A percentile compares a stretch with the other conserved stretches of the same genome.
These are phyloP conservation scores for Botrytis medusae DNA, from an alignment of 2,329 filamentous ascomycete species.

Conservation along the genomic window DNA sequence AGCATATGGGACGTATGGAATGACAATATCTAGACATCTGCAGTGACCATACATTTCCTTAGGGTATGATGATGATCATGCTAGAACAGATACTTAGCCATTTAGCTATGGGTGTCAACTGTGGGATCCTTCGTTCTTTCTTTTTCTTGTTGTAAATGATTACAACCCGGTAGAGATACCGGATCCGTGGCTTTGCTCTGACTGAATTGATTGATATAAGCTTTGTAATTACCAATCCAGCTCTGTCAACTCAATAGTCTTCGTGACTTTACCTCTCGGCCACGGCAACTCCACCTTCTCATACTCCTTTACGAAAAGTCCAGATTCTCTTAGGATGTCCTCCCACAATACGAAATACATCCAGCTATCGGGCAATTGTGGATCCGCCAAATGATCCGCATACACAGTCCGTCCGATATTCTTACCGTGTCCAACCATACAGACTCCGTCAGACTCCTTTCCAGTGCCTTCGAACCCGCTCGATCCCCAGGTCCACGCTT, in stretches of 20 bases:
- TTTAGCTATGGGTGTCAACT: not conserved
- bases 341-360: not conserved
- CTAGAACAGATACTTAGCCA: not conserved
- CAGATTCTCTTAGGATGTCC: not conserved
- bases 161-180: not conserved
- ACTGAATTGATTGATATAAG: not conserved
- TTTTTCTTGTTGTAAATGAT: not conserved
- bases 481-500: not conserved
- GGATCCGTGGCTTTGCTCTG: not conserved
- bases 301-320: constrained; percentile 2
- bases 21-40: not conserved
- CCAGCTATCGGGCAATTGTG: not conserved
- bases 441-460: not conserved
- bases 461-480: not conserved
- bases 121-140: not conserved
- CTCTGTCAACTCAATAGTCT: not conserved
- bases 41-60: too few relatives aligned
- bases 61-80: not conserved
- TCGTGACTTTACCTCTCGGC: not conserved
- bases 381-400: not conserved
- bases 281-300: not conserved
- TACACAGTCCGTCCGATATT: not conserved
- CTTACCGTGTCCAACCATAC: not conserved
- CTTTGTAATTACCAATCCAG: not conserved
- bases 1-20: not conserved